A percentile compares a stretch with the other conserved stretches of the same genome.
Evolutionary conservation across 495 filamentous ascomycete genomes (phyloP).

Genomic region (Lepidopterella palustris): DNA sequence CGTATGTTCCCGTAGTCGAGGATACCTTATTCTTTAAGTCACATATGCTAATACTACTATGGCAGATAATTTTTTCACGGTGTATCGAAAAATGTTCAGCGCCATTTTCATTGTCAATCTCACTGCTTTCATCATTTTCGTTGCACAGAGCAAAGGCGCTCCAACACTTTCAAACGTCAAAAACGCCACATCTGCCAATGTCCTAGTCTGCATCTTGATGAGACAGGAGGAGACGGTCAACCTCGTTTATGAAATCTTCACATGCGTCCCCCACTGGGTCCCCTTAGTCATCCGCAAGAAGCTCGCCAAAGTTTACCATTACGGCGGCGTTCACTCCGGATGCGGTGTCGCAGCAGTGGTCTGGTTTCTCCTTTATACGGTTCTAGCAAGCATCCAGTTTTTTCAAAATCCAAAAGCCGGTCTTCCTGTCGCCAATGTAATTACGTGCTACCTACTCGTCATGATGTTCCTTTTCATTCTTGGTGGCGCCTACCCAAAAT

Average conservation of each 20-base stretch:
- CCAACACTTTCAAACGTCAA: constrained; percentile 25
- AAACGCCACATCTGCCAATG: constrained; percentile 49
- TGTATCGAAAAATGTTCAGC: background rate
- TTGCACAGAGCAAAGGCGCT: background rate
- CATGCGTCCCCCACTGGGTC: constrained; percentile 51
- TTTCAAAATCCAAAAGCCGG: background rate
- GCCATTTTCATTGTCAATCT: background rate
- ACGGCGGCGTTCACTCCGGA: constrained; percentile 70
- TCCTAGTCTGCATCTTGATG: constrained; percentile 52
- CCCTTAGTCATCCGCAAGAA: constrained; percentile 58
- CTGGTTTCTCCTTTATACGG: constrained; percentile 62
- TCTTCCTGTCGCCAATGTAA: background rate
- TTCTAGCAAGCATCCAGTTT: background rate
- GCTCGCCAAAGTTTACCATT: constrained; percentile 69
- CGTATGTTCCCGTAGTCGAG: background rate
- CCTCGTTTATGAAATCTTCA: constrained; percentile 55
- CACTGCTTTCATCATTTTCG: background rate
- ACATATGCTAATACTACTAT: background rate
- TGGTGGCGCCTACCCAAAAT: constrained; percentile 38
- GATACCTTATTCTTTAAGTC: background rate
- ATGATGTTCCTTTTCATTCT: constrained; percentile 16
- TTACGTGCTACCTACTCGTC: background rate
- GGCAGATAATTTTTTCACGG: background rate
- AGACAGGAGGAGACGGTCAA: constrained; percentile 75
- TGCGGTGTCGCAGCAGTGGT: constrained; percentile 59